Evolutionary conservation across 2,329 filamentous ascomycete genomes (phyloP), one percentile per base, ranked within the genome.

Genomic region (Colletotrichum kahawae): DNA sequence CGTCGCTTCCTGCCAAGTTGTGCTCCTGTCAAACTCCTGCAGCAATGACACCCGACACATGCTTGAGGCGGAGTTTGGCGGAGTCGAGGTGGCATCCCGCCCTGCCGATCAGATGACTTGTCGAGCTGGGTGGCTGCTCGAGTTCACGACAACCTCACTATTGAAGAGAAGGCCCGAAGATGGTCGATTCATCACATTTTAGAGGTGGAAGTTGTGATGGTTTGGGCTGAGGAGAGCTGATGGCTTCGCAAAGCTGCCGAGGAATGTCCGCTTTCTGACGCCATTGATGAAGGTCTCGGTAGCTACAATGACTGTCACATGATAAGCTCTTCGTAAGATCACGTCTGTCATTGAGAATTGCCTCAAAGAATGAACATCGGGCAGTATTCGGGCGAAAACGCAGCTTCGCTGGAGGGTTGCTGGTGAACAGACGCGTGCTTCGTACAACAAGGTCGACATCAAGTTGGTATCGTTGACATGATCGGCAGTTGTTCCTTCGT

Each of bases 51-150:
- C 34, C 38, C 13, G 9, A 33, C 10, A 10, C 16, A 56, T 21
- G 38, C 38, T 16, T 6, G 31, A 18, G 63, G 72, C 69, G 72
- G 72, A 75, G 72, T 72, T 72, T 36, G 51, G 72, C 69, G 69
- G 69, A 75, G 72, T 75, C 21, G 36, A 14, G 72, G 63, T 72
- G 21, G 18, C 57, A 67, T 67, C 21, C 56, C 21, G 57, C 27
- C 69, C 34, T 75, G 33, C 34, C 12, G 56, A 71, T 75, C 68
- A 75, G 56, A 72, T 59, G 63, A 67, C 27, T 21, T 54, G 67
- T 59, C 66, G 54, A 63, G 12, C 57, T 38, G 21, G 36, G 38
- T 36, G 65, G n/a, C 6, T 1, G 12, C 34, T 33, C n/a, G 3
- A 18, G 14, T 29, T 24, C 14, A 51, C 48, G 56, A 51, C 56